These are phyloP conservation scores for Mycena floridula DNA, from an alignment of 768 basidiomycete species.

Conservation along the genomic window DNA sequence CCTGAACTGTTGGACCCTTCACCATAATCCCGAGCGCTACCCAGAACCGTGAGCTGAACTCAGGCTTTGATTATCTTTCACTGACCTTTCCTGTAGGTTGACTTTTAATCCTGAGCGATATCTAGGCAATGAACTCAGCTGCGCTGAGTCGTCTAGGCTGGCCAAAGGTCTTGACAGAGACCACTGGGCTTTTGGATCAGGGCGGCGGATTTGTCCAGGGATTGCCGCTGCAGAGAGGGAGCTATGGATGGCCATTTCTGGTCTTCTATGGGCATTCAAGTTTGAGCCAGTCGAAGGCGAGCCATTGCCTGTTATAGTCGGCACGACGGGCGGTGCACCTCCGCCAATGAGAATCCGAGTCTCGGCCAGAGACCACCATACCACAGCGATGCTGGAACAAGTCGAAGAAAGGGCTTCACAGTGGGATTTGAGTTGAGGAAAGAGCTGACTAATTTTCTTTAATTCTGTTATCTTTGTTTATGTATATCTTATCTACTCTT, in stretches of 20 bases:
- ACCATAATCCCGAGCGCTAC: slow-evolving; percentile 16
- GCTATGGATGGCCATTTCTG: slow-evolving; percentile 27
- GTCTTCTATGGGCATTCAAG: slow-evolving; percentile 28
- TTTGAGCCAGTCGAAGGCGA: slow-evolving; percentile 21
- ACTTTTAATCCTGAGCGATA: slow-evolving; percentile 30
- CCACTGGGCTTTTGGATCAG: slow-evolving; percentile 32
- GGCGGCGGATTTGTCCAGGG: slow-evolving; percentile 29
- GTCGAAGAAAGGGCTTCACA: no score
- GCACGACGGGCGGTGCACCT: no score
- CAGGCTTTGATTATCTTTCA: not conserved
- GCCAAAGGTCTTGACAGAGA: slow-evolving; percentile 22
- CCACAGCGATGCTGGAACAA: no score
- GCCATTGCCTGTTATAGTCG: no score
- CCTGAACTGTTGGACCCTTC: slow-evolving; percentile 25
- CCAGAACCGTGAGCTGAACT: slow-evolving; percentile 18
- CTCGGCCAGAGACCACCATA: no score
- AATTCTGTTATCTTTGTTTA: no score
- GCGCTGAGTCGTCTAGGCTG: slow-evolving; percentile 25
- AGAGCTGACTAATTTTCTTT: no score
- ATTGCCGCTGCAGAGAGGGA: slow-evolving; percentile 28
- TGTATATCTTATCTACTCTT: no score
- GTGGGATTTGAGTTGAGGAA: no score
- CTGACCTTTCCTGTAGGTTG: slow-evolving; percentile 7
- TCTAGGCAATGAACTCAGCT: slow-evolving; percentile 19
- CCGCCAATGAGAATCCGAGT: no score